Evolutionary conservation across 2,329 filamentous ascomycete species (phyloP).

Genomic region (Myriangium duriaei): DNA sequence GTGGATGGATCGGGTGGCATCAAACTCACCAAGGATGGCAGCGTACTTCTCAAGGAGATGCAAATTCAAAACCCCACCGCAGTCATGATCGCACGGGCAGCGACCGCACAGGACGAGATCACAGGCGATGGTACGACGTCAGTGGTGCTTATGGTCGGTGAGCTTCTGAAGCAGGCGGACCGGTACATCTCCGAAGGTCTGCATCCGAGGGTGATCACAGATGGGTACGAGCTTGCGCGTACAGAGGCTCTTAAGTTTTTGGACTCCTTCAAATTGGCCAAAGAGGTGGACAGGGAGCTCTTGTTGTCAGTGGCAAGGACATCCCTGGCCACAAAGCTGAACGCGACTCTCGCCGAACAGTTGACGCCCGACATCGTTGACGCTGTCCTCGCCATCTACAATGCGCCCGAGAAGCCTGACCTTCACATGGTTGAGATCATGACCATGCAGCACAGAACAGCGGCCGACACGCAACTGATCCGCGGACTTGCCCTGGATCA

Average conservation of each 20-base stretch:
- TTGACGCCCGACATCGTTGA: constrained; percentile 94
- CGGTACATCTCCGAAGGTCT: constrained; percentile 94
- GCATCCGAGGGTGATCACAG: constrained; percentile 90
- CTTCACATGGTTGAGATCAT: constrained; percentile 99
- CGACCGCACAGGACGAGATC: constrained; percentile 96
- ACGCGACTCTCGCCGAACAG: constrained; percentile 73
- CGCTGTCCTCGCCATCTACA: constrained; percentile 87
- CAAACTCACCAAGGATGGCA: constrained; percentile 98
- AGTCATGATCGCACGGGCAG: constrained; percentile 67
- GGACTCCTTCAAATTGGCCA: constrained; percentile 80
- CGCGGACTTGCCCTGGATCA: constrained; percentile 87
- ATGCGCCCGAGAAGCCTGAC: constrained; percentile 81
- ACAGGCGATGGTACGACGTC: constrained; percentile 96
- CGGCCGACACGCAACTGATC: constrained; percentile 92
- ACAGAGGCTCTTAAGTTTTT: constrained; percentile 87
- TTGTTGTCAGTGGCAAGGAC: constrained; percentile 87
- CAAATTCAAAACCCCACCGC: constrained; percentile 99
- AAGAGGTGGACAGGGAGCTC: constrained; percentile 84
- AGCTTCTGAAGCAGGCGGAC: constrained; percentile 94
- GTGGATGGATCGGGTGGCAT: constrained; percentile 60
- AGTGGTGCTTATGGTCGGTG: constrained; percentile 86
- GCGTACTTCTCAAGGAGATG: constrained; percentile 63
- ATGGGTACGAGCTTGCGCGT: constrained; percentile 96
- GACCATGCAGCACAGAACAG: constrained; percentile 98
- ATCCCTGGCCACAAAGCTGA: constrained; percentile 90